Evolutionary conservation across 371 early-diverging fungal species (phyloP).

Genomic region (Syncephalastrum sp.): DNA sequence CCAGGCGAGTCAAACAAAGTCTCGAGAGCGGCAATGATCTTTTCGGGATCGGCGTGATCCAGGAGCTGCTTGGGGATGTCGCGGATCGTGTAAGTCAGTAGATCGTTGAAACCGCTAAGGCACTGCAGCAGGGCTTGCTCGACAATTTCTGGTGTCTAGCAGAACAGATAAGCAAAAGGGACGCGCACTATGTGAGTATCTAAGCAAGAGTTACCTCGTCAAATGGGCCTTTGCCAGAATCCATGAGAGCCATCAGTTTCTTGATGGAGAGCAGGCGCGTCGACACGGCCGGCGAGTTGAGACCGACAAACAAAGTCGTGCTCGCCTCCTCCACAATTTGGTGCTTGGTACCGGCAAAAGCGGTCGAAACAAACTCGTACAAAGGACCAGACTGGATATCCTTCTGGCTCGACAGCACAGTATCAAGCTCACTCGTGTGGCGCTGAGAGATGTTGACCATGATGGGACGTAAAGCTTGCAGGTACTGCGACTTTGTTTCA

Average conservation of each 20-base stretch:
- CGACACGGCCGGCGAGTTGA: slow-evolving; percentile 63
- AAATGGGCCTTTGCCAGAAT: slow-evolving; percentile 31
- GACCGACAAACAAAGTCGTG: slow-evolving; percentile 70
- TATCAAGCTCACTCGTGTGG: slow-evolving; percentile 56
- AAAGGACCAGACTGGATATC: slow-evolving; percentile 35
- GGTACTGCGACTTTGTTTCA: slow-evolving; percentile 22
- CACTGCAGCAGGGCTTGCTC: slow-evolving; percentile 53
- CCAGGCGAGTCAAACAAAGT: too few species aligned
- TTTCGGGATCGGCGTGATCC: slow-evolving; percentile 30
- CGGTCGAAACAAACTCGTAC: slow-evolving; percentile 57
- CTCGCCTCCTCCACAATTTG: slow-evolving; percentile 65
- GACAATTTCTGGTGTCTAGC: slow-evolving; percentile 44
- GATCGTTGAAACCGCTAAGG: slow-evolving; percentile 53
- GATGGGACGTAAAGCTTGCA: slow-evolving; percentile 31
- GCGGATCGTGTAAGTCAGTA: slow-evolving; percentile 27
- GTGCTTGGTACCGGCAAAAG: slow-evolving; percentile 65
- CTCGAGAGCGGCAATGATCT: slow-evolving; percentile 24
- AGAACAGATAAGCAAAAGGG: background rate
- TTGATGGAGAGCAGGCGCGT: slow-evolving; percentile 66
- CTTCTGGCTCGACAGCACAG: slow-evolving; percentile 32
- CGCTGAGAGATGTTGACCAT: slow-evolving; percentile 55
- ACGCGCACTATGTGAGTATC: background rate
- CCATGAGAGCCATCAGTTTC: slow-evolving; percentile 53
- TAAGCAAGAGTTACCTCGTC: slow-evolving; percentile 17
- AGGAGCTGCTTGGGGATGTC: slow-evolving; percentile 37